Base-by-base conservation (phyloP, 768 basidiomycete species). In the Rhizopogon sp. region DNA sequence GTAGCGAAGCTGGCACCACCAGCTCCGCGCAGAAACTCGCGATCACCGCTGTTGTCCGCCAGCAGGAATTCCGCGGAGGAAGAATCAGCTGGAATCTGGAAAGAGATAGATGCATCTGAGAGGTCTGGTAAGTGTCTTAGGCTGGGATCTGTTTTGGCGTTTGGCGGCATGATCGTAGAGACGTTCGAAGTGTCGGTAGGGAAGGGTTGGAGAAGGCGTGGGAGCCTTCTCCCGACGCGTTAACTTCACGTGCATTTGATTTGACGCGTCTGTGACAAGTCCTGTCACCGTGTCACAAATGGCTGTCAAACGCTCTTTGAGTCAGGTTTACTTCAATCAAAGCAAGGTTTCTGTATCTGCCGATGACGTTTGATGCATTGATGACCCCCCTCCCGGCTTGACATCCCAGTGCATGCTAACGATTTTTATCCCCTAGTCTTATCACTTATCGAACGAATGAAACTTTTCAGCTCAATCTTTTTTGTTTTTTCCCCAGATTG, bases 81-180 rank as follows among this genome's bases (percentile, higher is more conserved):
- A 8, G 56, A 59, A 43, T 75, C 72, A 7, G 68, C 67, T 3
- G 87, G 76, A 28, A 85, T 76, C 59, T 83, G 75, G 59, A 82
- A 79, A 14, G 75, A 77, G 6, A 66, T 64, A 39, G 69, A 70
- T 6, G 68, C 61, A 7, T 70, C 67, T 3, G 84, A 82, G 50
- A 76, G 63, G 57, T 85, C 81, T 40, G 82, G 82, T 28, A 83
- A 62, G 65, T 82, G 79, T 62, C 78, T 74, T 46, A 77, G 66
- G 54, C 80, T 85, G 20, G 80, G 66, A 66, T 74, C 73, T 40
- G 68, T 66, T 17, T 69, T 63, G 59, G 62, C 67, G 59, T 62
- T 60, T 16, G 60, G 56, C 28, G 58, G 56, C 60, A 64, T 54
- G 17, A n/a, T 37, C 63, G 16, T 4, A 25, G 46, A 35, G 33